phyloP scores from a whole-genome alignment of 2,329 filamentous ascomycete species.

The Mycosphaerelloides madeirae region DNA sequence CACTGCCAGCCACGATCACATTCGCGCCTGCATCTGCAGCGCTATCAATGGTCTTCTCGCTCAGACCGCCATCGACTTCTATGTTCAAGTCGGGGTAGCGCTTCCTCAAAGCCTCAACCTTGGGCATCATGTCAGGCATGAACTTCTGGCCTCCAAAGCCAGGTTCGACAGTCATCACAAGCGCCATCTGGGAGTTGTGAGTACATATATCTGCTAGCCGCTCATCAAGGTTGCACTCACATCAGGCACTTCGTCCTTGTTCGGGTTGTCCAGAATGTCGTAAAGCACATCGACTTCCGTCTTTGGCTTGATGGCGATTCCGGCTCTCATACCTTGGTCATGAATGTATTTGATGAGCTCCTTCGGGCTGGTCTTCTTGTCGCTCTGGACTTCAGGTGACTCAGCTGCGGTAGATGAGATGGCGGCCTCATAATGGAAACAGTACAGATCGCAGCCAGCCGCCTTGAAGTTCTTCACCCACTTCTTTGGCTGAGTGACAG shows the following conservation, averaged over 20 bases:
- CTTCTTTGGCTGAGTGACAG: constrained; percentile 71
- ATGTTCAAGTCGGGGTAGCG: constrained; percentile 92
- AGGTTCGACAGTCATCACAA: constrained; percentile 97
- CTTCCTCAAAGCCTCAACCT: constrained; percentile 76
- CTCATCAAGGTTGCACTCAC: constrained; percentile 51
- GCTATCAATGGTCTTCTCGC: constrained; percentile 82
- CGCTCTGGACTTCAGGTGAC: constrained; percentile 64
- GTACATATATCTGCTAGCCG: not conserved
- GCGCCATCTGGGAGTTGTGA: constrained; percentile 68
- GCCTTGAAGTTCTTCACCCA: constrained; percentile 95
- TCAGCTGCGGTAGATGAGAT: constrained; percentile 77
- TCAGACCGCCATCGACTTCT: constrained; percentile 91
- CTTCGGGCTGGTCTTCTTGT: constrained; percentile 71
- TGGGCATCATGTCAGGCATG: constrained; percentile 92
- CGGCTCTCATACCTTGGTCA: constrained; percentile 78
- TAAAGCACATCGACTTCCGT: constrained; percentile 88
- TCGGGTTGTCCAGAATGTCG: constrained; percentile 72
- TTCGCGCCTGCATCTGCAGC: constrained; percentile 95
- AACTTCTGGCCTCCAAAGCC: constrained; percentile 98
- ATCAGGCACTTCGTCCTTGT: constrained; percentile 76
- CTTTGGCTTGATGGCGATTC: constrained; percentile 91
- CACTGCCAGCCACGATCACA: constrained; percentile 94
- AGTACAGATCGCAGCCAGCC: constrained; percentile 96
- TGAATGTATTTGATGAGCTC: constrained; percentile 90
- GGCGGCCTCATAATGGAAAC: constrained; percentile 98